A percentile compares a stretch with the other conserved stretches of the same genome.
phyloP scores from a whole-genome alignment of 176 grass and related monocot genomes.

The Aechmea fasciata region DNA sequence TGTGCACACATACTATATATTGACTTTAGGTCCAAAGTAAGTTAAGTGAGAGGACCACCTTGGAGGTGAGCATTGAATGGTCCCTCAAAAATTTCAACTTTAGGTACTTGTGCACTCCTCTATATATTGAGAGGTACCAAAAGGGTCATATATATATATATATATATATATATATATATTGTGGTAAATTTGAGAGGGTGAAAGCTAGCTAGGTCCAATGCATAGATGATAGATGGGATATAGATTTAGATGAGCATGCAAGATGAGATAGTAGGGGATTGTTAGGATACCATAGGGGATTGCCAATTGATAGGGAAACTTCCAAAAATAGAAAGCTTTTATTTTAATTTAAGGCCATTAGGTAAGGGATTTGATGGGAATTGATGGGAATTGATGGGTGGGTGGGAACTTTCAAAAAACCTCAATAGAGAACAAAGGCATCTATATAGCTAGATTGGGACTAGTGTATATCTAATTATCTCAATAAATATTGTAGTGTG shows the following conservation, averaged over 20 bases:
- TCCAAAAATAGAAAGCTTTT: not conserved
- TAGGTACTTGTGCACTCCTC: not conserved
- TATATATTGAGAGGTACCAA: not conserved
- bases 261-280: too few species aligned
- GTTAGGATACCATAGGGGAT: too few species aligned
- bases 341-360: not conserved
- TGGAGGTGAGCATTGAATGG: not conserved
- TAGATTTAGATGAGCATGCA: too few species aligned
- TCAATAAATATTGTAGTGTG: not conserved
- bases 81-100: not conserved
- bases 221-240: not conserved
- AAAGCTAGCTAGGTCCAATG: not conserved
- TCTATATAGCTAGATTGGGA: conserved; percentile 1
- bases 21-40: too few species aligned
- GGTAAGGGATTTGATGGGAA: not conserved
- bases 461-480: not conserved
- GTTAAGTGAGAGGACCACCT: too few species aligned
- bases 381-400: not conserved
- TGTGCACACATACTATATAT: too few species aligned
- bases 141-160: not conserved
- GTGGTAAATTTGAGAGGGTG: not conserved
- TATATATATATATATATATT: too few species aligned
- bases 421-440: not conserved
- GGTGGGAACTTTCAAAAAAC: not conserved
- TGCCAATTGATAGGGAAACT: not conserved